A percentile compares a stretch with the other conserved stretches of the same genome.
These are phyloP conservation scores for Ganoderma leucocontextum DNA, from an alignment of 1,284 basidiomycete genomes.

Conservation along the genomic window DNA sequence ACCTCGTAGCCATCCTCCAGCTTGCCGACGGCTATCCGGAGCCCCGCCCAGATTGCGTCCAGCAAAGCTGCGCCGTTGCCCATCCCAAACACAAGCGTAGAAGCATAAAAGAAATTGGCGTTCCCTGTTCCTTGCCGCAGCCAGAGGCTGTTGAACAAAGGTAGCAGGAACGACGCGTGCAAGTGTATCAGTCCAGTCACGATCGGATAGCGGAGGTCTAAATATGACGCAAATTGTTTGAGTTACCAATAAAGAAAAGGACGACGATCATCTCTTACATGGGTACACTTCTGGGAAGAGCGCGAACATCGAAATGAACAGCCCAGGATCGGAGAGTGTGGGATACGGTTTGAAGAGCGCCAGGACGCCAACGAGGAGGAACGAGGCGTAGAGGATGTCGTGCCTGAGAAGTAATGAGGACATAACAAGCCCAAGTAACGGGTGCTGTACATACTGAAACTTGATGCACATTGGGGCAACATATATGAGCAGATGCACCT, in stretches of 20 bases:
- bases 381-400: constrained; percentile 85
- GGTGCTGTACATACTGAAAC: constrained; percentile 67
- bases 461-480: constrained; percentile 88
- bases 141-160: constrained; percentile 94
- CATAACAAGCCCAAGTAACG: not conserved
- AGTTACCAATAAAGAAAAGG: not conserved
- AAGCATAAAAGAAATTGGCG: constrained; percentile 98
- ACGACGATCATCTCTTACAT: constrained; percentile 60
- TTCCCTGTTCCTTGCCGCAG: constrained; percentile 93
- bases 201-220: constrained; percentile 89
- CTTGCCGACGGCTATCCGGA: constrained; percentile 74
- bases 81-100: constrained; percentile 92
- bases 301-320: constrained; percentile 84
- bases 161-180: constrained; percentile 88
- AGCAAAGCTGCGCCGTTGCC: constrained; percentile 86
- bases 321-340: constrained; percentile 86
- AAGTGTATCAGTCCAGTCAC: constrained; percentile 86
- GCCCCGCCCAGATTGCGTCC: constrained; percentile 83
- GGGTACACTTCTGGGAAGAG: constrained; percentile 88
- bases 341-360: constrained; percentile 94
- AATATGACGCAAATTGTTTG: constrained; percentile 9
- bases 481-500: constrained; percentile 90
- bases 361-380: constrained; percentile 81
- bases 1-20: constrained; percentile 60
- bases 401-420: constrained; percentile 56